Evolutionary conservation across 148 eudicot species (phyloP), one percentile per base, ranked within the genome.

Genomic region (Silene conica): DNA sequence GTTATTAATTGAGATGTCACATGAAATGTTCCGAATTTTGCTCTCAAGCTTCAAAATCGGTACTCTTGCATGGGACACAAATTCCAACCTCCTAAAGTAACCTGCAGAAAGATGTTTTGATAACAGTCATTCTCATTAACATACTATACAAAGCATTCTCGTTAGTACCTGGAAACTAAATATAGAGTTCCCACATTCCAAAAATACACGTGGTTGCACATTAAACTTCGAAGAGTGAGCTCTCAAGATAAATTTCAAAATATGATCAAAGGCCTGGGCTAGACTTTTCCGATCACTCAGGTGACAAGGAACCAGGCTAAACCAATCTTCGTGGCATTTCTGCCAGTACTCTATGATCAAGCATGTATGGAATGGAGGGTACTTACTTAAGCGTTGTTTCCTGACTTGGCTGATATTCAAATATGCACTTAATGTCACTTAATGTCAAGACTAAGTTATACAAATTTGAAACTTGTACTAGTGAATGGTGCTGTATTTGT

Each of bases 1-100:
- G 77, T 91, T 94, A 70, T 85, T 87, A 69, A 93, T 84, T 38
- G 91, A 93, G 55, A 93, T 77, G 74, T 93, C 98, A 81, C 98
- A 93, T 26, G 98, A 89, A 67, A 93, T 87, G 78, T 89, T 85
- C 63, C 64, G 75, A 62, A 54, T 25, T 69, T 26, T 86, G 78
- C 82, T 81, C 79, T 84, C 85, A 19, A 84, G 85, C 80, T 89
- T 93, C 62, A 93, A 65, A 76, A 93, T 84, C 23, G 98, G 98
- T 69, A 91, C 87, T 76, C 88, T 91, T 68, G 98, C 98, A 79
- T 93, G 75, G 73, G 84, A 59, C 63, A 93, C 79, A 73, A 81
- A 73, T 68, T 84, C 88, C 70, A 88, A 69, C 67, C 78, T 88
- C 59, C 63, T 89, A 73, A 85, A 84, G 77, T 86, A 84, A 80